Evolutionary conservation across 305 asterid species (phyloP), one percentile per base, ranked within the genome.

Genomic region (Fraxinus latifolia): DNA sequence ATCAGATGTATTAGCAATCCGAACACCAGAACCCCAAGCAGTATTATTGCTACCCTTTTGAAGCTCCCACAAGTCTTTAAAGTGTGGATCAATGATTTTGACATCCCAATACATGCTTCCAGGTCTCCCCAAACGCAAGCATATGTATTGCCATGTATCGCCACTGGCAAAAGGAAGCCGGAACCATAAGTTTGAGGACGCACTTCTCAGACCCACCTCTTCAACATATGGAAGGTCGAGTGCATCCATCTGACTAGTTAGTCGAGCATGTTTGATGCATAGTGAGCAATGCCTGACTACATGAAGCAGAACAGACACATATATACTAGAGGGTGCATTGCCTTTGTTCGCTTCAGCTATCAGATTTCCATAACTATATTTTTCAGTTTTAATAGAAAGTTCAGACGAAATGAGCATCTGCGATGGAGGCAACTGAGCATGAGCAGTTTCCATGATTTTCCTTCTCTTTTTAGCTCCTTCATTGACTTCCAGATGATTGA

Each of bases 41-140:
- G 97, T 90, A 79, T 82, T 83, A 87, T 80, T 90, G 86, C 92
- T 87, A 60, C 99, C 99, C 86, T 91, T 93, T 86, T 93, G 98
- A 90, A 96, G 99, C 89, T 96, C 98, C 97, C 98, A 95, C 91
- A 95, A 86, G 87, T 95, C 97, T 80, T 87, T 89, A 77, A 91
- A 96, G 87, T 95, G 95, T 71, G 94, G 90, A 87, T 96, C 99
- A 79, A 90, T 88, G 82, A 96, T 92, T 87, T 91, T 95, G 84
- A 96, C 99, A 89, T 96, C 99, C 99, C 99, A 96, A 81, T 92
- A 91, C 95, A 96, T 87, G 87, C 98, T 95, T 88, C 98, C 99
- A 87, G 99, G 98, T 83, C 93, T 91, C 74, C 98, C 99, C 82
- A 96, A 90, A 87, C 99, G 91, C 91, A 96, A 88, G 81, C 97